Percentiles rank a stretch among this genome's conserved stretches.
Evolutionary conservation across 345 rosid genomes (phyloP).

Genomic region (Eucalyptus erythrocorys): DNA sequence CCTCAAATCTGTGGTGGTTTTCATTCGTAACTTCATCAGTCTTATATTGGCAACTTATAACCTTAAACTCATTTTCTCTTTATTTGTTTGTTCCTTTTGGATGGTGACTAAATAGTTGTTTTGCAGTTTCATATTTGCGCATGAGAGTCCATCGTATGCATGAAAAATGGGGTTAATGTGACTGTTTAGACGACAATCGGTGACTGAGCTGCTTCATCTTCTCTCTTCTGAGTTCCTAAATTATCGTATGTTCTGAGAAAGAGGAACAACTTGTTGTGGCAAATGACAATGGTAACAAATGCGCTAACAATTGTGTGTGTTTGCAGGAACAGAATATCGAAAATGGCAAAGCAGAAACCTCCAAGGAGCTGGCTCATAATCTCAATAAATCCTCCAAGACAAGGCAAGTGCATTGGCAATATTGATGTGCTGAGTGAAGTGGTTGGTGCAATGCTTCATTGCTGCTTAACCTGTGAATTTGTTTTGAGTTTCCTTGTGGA

Average conservation of each 20-base stretch:
- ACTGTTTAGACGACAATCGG: not conserved
- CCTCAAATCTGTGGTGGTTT: not conserved
- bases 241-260: not conserved
- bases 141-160: not conserved
- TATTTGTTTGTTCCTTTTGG: not conserved
- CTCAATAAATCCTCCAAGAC: conserved; percentile 11
- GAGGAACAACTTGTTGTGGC: not conserved
- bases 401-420: not conserved
- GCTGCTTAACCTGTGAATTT: not conserved
- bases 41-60: not conserved
- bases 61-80: not conserved
- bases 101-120: not conserved
- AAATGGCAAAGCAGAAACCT: conserved; percentile 8
- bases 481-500: not conserved
- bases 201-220: not conserved
- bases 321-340: conserved; percentile 18
- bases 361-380: conserved; percentile 15
- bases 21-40: not conserved
- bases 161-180: not conserved
- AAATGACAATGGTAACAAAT: not conserved
- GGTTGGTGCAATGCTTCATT: not conserved
- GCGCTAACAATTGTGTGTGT: not conserved
- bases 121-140: not conserved
- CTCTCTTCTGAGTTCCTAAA: not conserved
- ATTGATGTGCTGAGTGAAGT: not conserved